Conservation (phyloP, 2,329 filamentous ascomycete genomes). For the Hyphodiscus sp. region DNA sequence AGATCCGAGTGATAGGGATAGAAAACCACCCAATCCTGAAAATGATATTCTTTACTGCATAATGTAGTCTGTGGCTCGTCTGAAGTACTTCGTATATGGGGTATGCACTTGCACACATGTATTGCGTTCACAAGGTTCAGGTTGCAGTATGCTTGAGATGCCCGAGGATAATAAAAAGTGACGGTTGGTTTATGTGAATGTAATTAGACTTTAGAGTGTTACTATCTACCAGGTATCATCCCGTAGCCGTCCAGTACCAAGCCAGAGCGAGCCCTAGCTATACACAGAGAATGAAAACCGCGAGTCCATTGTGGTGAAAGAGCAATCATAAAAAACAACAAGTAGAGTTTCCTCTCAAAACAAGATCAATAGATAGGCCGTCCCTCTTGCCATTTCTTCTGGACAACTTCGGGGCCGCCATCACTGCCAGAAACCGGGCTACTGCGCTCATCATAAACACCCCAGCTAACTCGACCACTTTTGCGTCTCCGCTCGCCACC, state of each 20-base stretch:
- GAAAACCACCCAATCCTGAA: too few species aligned
- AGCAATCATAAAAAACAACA: slow-evolving; percentile 1
- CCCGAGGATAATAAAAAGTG: background rate
- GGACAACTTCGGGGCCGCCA: slow-evolving; percentile 19
- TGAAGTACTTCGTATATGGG: too few species aligned
- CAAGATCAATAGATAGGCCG: slow-evolving; percentile 28
- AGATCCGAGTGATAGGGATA: too few species aligned
- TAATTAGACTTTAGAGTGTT: background rate
- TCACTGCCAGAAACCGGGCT: slow-evolving; percentile 24
- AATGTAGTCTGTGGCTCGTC: too few species aligned
- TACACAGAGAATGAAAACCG: background rate
- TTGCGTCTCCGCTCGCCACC: slow-evolving; percentile 41
- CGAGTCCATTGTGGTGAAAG: background rate
- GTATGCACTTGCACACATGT: too few species aligned
- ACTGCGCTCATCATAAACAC: slow-evolving; percentile 20
- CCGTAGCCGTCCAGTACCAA: background rate
- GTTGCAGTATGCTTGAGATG: too few species aligned
- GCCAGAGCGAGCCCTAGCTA: background rate
- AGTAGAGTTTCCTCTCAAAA: slow-evolving; percentile 1
- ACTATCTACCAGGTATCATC: slow-evolving; percentile 1
- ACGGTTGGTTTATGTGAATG: background rate
- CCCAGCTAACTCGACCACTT: slow-evolving; percentile 37
- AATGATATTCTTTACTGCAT: too few species aligned
- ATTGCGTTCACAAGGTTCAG: too few species aligned
- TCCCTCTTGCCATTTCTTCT: slow-evolving; percentile 26